Conservation (phyloP, 805 yeast genomes). For the Candida tammaniensis region DNA sequence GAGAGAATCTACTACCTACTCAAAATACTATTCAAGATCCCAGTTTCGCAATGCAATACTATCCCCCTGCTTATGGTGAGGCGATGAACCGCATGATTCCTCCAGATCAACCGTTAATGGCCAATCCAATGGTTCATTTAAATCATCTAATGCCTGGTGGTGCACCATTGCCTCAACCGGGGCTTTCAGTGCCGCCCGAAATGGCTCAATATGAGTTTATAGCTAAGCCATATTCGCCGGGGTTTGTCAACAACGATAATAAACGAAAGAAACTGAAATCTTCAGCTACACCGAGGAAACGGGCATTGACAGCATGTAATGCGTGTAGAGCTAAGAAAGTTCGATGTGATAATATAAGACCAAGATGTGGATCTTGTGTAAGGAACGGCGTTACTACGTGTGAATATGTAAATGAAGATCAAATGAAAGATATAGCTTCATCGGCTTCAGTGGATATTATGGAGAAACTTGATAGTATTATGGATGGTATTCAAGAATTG, state of each 20-base stretch:
- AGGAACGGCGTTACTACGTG: constrained; percentile 25
- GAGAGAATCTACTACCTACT: no score
- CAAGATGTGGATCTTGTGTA: constrained; percentile 33
- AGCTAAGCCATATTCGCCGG: no score
- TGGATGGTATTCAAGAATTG: constrained; percentile 22
- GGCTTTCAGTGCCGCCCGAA: background rate
- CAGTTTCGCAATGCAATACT: no score
- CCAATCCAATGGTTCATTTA: no score
- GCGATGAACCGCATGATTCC: no score
- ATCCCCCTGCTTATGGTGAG: no score
- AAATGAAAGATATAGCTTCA: constrained; percentile 18
- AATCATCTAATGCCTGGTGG: constrained; percentile 3
- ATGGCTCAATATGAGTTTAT: no score
- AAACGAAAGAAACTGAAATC: constrained; percentile 1
- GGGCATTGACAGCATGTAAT: constrained; percentile 40
- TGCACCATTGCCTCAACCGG: background rate
- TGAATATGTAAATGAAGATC: constrained; percentile 28
- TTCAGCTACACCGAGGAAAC: constrained; percentile 17
- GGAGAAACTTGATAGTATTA: constrained; percentile 26
- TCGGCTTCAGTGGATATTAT: constrained; percentile 25
- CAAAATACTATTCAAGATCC: no score
- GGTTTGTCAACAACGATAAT: background rate
- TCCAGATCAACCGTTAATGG: no score
- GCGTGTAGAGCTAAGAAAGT: constrained; percentile 34
- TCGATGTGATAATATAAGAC: constrained; percentile 36